phyloP scores from a whole-genome alignment of 1,284 basidiomycete species.

The Sanghuangporus baumii region DNA sequence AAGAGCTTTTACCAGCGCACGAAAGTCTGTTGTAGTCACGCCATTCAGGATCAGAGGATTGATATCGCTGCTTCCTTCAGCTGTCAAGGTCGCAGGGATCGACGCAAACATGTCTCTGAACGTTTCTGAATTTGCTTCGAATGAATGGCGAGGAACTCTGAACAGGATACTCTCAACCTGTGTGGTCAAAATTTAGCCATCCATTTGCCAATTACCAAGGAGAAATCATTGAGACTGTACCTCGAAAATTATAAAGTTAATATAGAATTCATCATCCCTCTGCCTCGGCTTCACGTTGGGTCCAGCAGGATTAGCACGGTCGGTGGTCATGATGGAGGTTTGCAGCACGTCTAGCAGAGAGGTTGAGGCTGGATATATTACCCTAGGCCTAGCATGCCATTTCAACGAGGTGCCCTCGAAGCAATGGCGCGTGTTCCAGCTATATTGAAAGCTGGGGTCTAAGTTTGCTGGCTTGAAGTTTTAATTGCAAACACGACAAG shows the following conservation, averaged over 20 bases:
- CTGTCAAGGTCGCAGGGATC: not conserved
- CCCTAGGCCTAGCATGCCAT: not conserved
- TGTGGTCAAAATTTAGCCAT: not conserved
- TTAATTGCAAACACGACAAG: not conserved
- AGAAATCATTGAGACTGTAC: not conserved
- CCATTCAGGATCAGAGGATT: constrained; percentile 3
- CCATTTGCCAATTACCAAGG: not conserved
- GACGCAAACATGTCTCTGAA: constrained; percentile 11
- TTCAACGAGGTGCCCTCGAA: not conserved
- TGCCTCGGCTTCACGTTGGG: not conserved
- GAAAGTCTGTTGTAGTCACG: constrained; percentile 1
- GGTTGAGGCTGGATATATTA: not conserved
- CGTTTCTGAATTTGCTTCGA: not conserved
- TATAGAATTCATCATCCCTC: not conserved
- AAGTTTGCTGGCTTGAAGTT: not conserved
- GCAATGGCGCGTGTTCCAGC: not conserved
- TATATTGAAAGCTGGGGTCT: not conserved
- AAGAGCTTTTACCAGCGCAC: constrained; percentile 2
- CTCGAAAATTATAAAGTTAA: not conserved
- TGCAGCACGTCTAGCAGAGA: not conserved
- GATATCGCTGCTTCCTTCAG: constrained; percentile 5
- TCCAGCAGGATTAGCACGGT: not conserved
- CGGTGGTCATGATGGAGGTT: not conserved
- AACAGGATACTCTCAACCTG: constrained; percentile 7
- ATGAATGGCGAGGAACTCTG: constrained; percentile 1